Base-by-base conservation (phyloP, 352 stramenopile species). In the Phytophthora pini region DNA sequence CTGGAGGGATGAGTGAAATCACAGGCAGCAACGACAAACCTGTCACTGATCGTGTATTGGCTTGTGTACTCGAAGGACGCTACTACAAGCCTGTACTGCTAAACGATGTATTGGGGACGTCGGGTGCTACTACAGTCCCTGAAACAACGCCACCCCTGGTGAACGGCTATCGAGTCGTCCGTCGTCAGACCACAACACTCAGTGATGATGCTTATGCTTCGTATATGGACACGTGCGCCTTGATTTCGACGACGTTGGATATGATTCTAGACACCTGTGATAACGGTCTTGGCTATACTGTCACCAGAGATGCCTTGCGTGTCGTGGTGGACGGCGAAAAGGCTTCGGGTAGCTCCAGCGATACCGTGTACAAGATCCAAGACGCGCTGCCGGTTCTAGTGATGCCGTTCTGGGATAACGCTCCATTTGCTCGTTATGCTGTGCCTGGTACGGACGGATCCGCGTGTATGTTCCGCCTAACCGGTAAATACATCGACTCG, bases 11-110 rank as follows among this genome's bases (percentile, higher is more conserved):
- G 32, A 12, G 15, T 24, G n/a, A 56, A 32, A 68, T 80, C 40
- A 55, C 41, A 9, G 73, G 75, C 43, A 47, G 17, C n/a, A 88
- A 88, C 51, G 81, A 88, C 47, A 79, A 80, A 32, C 75, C 72
- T 7, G 81, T 74, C 40, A 76, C 75, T 0, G 81, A 88, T 48
- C 79, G 81, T 3, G 1, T 75, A 5, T n/a, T 90, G 12, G 77
- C 69, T n/a, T 88, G 81, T 49, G 64, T 74, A 3, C 63, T 72
- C 7, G 44, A 76, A 17, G 78, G 77, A 5, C 56, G 68, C 0
- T 63, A 75, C 24, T 82, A 82, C 54, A 65, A 74, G 38, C 65
- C 79, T 17, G 34, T 68, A 7, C 56, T 78, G 20, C 63, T 88
- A 6, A 73, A 68, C 27, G 59, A 77, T 20, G 57, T 72, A 38